Conservation (phyloP, 768 basidiomycete genomes). For the Boletus barrowsii region DNA sequence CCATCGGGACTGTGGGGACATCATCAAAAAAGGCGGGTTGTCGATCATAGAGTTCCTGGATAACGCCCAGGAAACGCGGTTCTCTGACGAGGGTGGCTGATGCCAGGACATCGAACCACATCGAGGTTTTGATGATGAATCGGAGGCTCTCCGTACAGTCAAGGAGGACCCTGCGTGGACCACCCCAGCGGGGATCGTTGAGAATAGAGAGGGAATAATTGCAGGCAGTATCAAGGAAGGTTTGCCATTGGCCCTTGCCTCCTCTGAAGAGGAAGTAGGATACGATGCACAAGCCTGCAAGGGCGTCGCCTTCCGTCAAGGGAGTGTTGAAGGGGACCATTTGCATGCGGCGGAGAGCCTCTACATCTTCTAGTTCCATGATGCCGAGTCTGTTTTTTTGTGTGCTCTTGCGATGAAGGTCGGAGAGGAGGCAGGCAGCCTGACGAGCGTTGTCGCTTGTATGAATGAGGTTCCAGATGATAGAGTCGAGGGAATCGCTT, state of each 20-base stretch:
- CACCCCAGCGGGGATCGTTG: slow-evolving; percentile 32
- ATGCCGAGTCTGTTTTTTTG: slow-evolving; percentile 22
- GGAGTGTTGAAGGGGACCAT: slow-evolving; percentile 17
- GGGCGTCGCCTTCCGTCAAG: slow-evolving; percentile 63
- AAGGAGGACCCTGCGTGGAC: slow-evolving; percentile 45
- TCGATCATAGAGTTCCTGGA: slow-evolving; percentile 51
- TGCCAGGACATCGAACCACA: slow-evolving; percentile 87
- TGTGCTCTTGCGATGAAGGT: slow-evolving; percentile 44
- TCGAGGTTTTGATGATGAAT: slow-evolving; percentile 79
- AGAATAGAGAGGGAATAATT: slow-evolving; percentile 53
- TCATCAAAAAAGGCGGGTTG: slow-evolving; percentile 20
- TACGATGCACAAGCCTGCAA: slow-evolving; percentile 73
- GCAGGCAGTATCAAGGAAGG: slow-evolving; percentile 62
- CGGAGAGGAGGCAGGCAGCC: slow-evolving; percentile 61
- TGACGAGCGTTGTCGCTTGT: slow-evolving; percentile 45
- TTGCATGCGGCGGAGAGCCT: slow-evolving; percentile 26
- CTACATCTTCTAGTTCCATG: slow-evolving; percentile 24
- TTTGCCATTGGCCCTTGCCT: slow-evolving; percentile 64
- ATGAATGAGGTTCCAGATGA: slow-evolving; percentile 54
- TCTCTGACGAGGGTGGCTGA: slow-evolving; percentile 61
- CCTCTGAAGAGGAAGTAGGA: slow-evolving; percentile 78
- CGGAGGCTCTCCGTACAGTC: slow-evolving; percentile 48
- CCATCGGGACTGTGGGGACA: slow-evolving; percentile 38
- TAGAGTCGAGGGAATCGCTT: slow-evolving; percentile 41
- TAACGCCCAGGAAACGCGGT: slow-evolving; percentile 56